Evolutionary conservation across 192 early-diverging fungal species (phyloP), one percentile per base, ranked within the genome.

Genomic region (Coemansia sp.): DNA sequence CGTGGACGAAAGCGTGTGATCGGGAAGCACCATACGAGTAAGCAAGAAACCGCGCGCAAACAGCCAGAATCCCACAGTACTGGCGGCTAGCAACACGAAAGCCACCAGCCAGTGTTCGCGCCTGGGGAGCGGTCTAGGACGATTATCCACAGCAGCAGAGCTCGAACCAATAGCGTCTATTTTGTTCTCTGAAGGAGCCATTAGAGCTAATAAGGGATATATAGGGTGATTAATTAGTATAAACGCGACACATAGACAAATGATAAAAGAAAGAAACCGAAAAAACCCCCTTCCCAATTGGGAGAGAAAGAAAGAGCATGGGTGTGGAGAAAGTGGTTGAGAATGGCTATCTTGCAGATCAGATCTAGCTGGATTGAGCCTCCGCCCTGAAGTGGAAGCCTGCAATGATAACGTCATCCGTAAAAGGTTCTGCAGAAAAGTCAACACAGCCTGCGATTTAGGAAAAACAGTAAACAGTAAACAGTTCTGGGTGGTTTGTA

Each of bases 11-110:
- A 72, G 66, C 39, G 87, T 88, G 47, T 74, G 78, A 68, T 86
- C 75, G 36, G 83, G 71, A 15, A 92, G 78, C 0, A 87, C 84
- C 64, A 87, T 86, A 21, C 92, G 84, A 6, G 89, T 86, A 8
- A 93, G 79, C 43, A 93, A 71, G 62, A 93, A 93, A 5, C 92
- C 92, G 47, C 84, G 79, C 8, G 87, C 66, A 71, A 93, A 92
- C 55, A 91, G 72, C 67, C 86, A 87, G n/a, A 91, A 67, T 8
- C 87, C 90, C 3, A 84, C 62, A 0, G 69, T 42, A 16, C 52
- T 62, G 5, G 56, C 61, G 5, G 49, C 22, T n/a, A 74, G 62
- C 15, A 79, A 10, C 36, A 68, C 18, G 13, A 49, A 12, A 18
- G 69, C 74, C 32, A 74, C 18, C 19, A 49, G 7, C 77, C 77